A percentile compares a stretch with the other conserved stretches of the same genome.
phyloP scores from a whole-genome alignment of 768 basidiomycete genomes.

The Kockovaella imperatae region DNA sequence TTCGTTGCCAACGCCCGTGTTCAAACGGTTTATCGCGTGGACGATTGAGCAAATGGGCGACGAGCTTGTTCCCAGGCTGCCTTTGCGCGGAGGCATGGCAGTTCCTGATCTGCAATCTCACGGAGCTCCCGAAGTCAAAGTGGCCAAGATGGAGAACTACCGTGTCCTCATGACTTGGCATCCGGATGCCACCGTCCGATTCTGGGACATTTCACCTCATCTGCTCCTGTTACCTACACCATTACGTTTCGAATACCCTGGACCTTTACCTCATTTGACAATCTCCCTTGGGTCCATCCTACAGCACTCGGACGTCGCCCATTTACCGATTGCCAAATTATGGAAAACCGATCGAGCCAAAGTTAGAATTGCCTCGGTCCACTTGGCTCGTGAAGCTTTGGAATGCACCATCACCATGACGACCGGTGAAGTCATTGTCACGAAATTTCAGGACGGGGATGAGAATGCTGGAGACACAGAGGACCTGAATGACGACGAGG shows the following conservation, averaged over 20 bases:
- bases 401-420: slow-evolving; percentile 45
- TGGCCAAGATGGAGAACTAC: slow-evolving; percentile 49
- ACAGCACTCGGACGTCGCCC: slow-evolving; percentile 33
- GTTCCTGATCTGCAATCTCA: slow-evolving; percentile 33
- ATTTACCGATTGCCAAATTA: slow-evolving; percentile 37
- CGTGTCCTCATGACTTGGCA: slow-evolving; percentile 62
- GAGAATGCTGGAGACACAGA: slow-evolving; percentile 4
- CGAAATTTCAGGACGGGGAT: slow-evolving; percentile 40
- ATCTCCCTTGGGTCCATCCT: slow-evolving; percentile 56
- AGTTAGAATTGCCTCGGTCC: slow-evolving; percentile 43
- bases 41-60: slow-evolving; percentile 53
- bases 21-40: slow-evolving; percentile 37
- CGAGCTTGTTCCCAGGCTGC: slow-evolving; percentile 48
- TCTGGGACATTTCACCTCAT: slow-evolving; percentile 68
- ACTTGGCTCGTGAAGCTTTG: slow-evolving; percentile 43
- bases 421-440: slow-evolving; percentile 46
- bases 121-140: slow-evolving; percentile 41
- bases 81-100: slow-evolving; percentile 36
- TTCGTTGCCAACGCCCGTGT: slow-evolving; percentile 48
- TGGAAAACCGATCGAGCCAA: slow-evolving; percentile 36
- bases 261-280: slow-evolving; percentile 56
- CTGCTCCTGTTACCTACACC: slow-evolving; percentile 54
- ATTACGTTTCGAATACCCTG: slow-evolving; percentile 59
- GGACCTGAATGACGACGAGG: slow-evolving; percentile 51
- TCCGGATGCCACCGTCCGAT: slow-evolving; percentile 58